phyloP scores from a whole-genome alignment of 805 yeast genomes.

The Barnettozyma pratensis region DNA sequence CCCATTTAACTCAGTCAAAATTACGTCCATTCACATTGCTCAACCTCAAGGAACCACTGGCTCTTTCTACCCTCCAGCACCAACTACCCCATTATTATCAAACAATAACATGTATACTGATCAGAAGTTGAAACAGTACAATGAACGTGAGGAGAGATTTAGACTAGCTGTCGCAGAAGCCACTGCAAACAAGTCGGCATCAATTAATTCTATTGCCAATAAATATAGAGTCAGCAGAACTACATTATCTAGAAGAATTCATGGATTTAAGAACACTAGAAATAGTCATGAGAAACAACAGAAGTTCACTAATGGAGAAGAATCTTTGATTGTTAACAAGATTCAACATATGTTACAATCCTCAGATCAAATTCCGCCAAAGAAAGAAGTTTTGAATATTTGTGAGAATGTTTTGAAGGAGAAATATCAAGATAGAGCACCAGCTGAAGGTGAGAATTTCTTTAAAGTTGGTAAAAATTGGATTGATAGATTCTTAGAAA shows the following conservation, averaged over 20 bases:
- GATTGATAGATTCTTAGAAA: conserved; percentile 26
- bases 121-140: conserved; percentile 25
- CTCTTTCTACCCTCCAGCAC: background rate
- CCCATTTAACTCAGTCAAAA: background rate
- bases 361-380: conserved; percentile 22
- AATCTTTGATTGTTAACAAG: conserved; percentile 15
- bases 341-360: conserved; percentile 19
- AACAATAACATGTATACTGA: conserved; percentile 19
- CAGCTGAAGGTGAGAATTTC: conserved; percentile 12
- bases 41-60: conserved; percentile 1
- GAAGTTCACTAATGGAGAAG: conserved; percentile 26
- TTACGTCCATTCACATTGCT: conserved; percentile 5
- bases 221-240: conserved; percentile 24
- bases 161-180: conserved; percentile 25
- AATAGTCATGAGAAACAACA: conserved; percentile 27
- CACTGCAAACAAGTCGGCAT: conserved; percentile 21
- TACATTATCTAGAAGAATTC: conserved; percentile 25
- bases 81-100: background rate
- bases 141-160: conserved; percentile 26
- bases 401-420: conserved; percentile 22
- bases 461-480: conserved; percentile 27
- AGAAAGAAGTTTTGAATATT: conserved; percentile 21
- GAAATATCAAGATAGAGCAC: conserved; percentile 16
- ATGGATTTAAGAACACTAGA: conserved; percentile 26
- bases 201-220: conserved; percentile 26